Evolutionary conservation across 805 yeast genomes (phyloP).

Genomic region (Nakazawaea anatomiae): DNA sequence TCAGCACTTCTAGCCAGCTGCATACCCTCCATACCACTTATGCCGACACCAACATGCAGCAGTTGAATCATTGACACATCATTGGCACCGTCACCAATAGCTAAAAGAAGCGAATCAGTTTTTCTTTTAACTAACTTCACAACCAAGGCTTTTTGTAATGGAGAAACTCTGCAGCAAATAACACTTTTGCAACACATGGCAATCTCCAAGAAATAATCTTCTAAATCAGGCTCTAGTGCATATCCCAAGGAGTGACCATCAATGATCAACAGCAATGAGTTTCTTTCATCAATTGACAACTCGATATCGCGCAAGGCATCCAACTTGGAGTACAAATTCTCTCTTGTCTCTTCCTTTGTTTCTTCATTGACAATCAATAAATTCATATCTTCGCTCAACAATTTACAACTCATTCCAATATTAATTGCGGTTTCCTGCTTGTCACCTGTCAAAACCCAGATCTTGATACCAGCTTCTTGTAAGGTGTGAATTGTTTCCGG

Average conservation of each 20-base stretch:
- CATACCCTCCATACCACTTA: constrained; percentile 99
- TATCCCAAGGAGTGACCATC: constrained; percentile 89
- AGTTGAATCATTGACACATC: constrained; percentile 99
- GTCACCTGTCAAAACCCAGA: constrained; percentile 98
- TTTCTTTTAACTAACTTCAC: constrained; percentile 89
- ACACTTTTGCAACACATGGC: constrained; percentile 92
- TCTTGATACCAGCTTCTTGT: constrained; percentile 94
- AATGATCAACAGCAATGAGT: constrained; percentile 81
- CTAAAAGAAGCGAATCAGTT: constrained; percentile 69
- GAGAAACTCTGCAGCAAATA: constrained; percentile 96
- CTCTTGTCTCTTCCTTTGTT: constrained; percentile 65
- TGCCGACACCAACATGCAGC: constrained; percentile 98
- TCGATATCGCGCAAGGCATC: constrained; percentile 67
- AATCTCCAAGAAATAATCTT: constrained; percentile 68
- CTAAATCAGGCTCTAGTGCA: constrained; percentile 80
- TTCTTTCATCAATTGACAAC: constrained; percentile 59
- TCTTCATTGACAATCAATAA: constrained; percentile 85
- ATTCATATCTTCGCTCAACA: constrained; percentile 94
- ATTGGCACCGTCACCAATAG: constrained; percentile 98
- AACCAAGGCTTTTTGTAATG: constrained; percentile 92
- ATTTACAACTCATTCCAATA: constrained; percentile 96
- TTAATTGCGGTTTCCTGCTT: constrained; percentile 98
- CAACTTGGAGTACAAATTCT: constrained; percentile 69
- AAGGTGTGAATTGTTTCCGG: constrained; percentile 95
- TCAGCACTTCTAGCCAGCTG: constrained; percentile 99